A percentile compares a stretch with the other conserved stretches of the same genome.
Conservation (phyloP, 495 filamentous ascomycete genomes). For the Podospora pseudocomata region DNA sequence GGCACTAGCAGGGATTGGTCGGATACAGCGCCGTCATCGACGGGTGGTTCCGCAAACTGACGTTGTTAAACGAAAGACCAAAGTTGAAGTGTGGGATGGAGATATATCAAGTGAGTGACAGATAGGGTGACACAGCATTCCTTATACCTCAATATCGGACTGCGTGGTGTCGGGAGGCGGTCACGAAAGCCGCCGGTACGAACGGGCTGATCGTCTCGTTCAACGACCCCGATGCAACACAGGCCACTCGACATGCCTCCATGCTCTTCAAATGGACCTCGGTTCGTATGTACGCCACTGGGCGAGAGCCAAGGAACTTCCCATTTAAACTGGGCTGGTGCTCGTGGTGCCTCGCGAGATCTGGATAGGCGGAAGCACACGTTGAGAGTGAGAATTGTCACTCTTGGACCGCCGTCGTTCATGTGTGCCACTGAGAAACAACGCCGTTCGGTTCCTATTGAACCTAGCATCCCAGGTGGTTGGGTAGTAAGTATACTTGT, state of each 20-base stretch:
- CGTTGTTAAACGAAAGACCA: not conserved
- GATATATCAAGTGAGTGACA: not conserved
- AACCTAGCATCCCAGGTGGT: no score
- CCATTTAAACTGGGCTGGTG: not conserved
- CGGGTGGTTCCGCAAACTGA: not conserved
- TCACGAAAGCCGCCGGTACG: not conserved
- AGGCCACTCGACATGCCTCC: not conserved
- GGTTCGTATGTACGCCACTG: conserved; percentile 1
- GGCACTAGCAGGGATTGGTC: not conserved
- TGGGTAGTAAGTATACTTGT: no score
- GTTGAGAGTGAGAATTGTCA: not conserved
- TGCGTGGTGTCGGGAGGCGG: not conserved
- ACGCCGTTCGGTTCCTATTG: no score
- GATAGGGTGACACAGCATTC: not conserved
- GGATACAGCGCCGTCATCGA: not conserved
- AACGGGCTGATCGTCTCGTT: not conserved
- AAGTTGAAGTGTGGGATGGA: not conserved
- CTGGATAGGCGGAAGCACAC: not conserved
- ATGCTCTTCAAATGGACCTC: not conserved
- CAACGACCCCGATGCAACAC: not conserved
- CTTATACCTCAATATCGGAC: not conserved
- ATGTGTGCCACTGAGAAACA: not conserved
- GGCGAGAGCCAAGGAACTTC: not conserved
- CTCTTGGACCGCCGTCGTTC: not conserved
- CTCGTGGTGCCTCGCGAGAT: not conserved